Conservation (phyloP, 1,139 yeast genomes). For the Nakaseomyces nivariensis region DNA sequence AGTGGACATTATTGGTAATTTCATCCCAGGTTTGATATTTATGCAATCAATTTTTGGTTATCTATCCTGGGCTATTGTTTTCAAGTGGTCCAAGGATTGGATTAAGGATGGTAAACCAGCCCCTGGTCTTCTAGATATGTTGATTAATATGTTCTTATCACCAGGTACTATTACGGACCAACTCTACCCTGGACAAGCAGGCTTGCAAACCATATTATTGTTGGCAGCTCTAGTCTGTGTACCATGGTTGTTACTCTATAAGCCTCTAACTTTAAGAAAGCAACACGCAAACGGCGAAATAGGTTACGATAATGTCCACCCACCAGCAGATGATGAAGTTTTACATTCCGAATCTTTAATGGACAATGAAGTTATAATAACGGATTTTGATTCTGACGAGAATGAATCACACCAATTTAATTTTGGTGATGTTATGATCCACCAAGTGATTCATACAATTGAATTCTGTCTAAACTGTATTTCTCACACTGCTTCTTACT, state of each 20-base stretch:
- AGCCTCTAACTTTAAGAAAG: constrained; percentile 45
- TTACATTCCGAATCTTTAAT: constrained; percentile 32
- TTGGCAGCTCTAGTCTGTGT: constrained; percentile 60
- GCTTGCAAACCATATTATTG: constrained; percentile 50
- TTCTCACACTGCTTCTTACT: constrained; percentile 69
- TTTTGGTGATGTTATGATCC: constrained; percentile 70
- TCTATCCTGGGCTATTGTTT: constrained; percentile 57
- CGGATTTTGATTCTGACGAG: constrained; percentile 22
- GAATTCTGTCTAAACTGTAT: constrained; percentile 74
- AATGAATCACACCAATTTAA: constrained; percentile 46
- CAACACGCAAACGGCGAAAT: constrained; percentile 17
- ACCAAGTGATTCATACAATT: constrained; percentile 70
- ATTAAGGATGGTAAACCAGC: constrained; percentile 56
- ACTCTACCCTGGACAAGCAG: constrained; percentile 53
- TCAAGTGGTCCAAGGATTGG: constrained; percentile 79
- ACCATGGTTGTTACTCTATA: constrained; percentile 62
- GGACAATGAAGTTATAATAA: constrained; percentile 23
- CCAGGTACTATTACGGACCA: constrained; percentile 67
- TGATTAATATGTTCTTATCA: constrained; percentile 69
- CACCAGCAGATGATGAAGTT: constrained; percentile 24
- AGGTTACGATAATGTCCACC: neutral
- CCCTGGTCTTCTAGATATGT: constrained; percentile 72
- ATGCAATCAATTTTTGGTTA: constrained; percentile 83
- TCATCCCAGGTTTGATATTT: constrained; percentile 67
- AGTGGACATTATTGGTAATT: constrained; percentile 66